Conservation (phyloP, 2,329 filamentous ascomycete species). For the Ceratocystis destructans region DNA sequence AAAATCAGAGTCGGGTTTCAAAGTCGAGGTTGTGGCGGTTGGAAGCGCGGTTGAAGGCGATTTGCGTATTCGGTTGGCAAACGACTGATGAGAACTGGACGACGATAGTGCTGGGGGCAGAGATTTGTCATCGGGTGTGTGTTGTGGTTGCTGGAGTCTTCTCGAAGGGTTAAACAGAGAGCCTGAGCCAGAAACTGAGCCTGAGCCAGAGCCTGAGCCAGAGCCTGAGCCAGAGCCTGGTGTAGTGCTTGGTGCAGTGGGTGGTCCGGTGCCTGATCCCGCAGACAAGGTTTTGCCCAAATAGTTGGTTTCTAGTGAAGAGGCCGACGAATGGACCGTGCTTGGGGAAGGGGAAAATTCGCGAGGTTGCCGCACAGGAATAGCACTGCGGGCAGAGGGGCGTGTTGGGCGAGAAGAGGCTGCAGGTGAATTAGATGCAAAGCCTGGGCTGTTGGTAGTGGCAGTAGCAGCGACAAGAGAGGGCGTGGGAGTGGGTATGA, state of each 20-base stretch:
- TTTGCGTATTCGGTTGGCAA: slow-evolving; percentile 45
- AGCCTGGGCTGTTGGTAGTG: not conserved
- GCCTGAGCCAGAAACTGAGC: slow-evolving; percentile 1
- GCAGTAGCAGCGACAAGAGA: not conserved
- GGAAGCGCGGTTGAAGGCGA: slow-evolving; percentile 29
- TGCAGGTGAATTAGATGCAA: not conserved
- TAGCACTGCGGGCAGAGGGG: slow-evolving; percentile 14
- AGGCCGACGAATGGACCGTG: slow-evolving; percentile 12
- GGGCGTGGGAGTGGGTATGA: not conserved
- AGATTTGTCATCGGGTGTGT: slow-evolving; percentile 8
- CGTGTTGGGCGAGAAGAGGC: slow-evolving; percentile 12
- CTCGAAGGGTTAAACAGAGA: not conserved
- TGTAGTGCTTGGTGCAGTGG: not conserved
- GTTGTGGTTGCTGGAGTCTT: slow-evolving; percentile 8
- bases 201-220: slow-evolving; percentile 1
- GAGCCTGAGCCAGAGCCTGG: not conserved
- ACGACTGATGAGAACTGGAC: slow-evolving; percentile 29
- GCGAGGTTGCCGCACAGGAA: slow-evolving; percentile 16
- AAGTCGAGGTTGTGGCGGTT: not conserved
- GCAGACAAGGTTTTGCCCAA: slow-evolving; percentile 8
- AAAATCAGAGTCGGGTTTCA: not conserved
- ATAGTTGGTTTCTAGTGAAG: slow-evolving; percentile 13
- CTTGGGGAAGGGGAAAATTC: slow-evolving; percentile 17
- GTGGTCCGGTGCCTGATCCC: not conserved
- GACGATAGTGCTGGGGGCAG: not conserved